Base-by-base conservation (phyloP, 139 green algal genomes). In the Coelastrella sp. region DNA sequence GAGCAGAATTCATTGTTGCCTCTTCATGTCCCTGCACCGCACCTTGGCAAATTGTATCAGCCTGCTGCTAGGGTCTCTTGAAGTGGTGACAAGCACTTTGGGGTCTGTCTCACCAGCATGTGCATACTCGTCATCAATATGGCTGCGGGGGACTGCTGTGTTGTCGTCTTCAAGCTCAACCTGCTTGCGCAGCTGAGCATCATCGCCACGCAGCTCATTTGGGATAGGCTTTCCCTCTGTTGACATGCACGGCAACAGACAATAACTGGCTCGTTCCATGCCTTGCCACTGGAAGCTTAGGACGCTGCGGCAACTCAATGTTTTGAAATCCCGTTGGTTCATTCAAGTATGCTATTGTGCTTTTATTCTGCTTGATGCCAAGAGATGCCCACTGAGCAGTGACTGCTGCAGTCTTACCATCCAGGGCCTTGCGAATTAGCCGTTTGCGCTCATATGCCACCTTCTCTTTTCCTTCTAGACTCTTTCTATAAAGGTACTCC, bases 41-140 rank as follows among this genome's bases (percentile, higher is more conserved):
- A 95, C 94, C 95, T 99, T 99, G 56, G 96, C 96, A 93, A 99
- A 99, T 87, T 99, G 96, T 27, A 94, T 94, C 17, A 99, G 94
- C 49, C 97, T 92, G 78, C 89, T 96, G 92, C 93, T 97, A 80
- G 98, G 98, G 91, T 99, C 97, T 5, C 98, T 87, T 11, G 93
- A 97, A 22, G 98, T 99, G 27, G 98, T 99, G 75, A 99, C 85
- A 17, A 99, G 93, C 81, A 98, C 92, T 91, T 98, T 99, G 20
- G 98, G 98, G 91, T 99, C 97, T 11, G 85, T 56, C 92, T 98
- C 95, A 7, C 95, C 96, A 56, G 97, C 97, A 63, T 96, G 94
- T 7, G 95, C 97, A 72, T 99, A 99, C 94, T 99, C 98, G 85
- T 99, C 98, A 90, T 99, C 98, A 0, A 99, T 94, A 87, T 99